Conservation (phyloP, 352 stramenopile species). For the Globisporangium sylvaticum region DNA sequence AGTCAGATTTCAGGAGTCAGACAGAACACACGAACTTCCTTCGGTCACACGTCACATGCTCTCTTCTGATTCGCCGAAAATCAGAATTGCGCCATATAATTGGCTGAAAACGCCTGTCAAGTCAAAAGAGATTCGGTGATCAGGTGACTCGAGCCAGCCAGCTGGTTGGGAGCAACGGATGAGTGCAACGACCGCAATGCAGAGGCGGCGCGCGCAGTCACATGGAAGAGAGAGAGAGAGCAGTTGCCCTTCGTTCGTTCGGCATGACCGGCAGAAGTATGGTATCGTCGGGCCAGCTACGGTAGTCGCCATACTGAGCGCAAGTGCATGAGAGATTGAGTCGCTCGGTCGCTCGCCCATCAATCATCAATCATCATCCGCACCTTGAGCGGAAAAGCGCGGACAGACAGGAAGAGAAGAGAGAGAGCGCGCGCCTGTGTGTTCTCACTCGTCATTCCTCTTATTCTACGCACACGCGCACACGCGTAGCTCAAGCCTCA, state of each 20-base stretch:
- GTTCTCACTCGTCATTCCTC: neutral
- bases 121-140: constrained; percentile 5
- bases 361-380: neutral
- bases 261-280: neutral
- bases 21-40: neutral
- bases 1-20: neutral
- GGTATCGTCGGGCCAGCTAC: neutral
- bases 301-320: constrained; percentile 2
- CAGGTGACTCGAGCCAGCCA: neutral
- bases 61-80: neutral
- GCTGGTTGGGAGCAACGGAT: constrained; percentile 1
- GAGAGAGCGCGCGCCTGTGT: neutral
- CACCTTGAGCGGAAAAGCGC: neutral
- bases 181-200: neutral
- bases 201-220: neutral
- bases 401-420: neutral
- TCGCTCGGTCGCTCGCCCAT: neutral
- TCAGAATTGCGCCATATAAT: neutral
- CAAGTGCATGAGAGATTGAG: neutral
- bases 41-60: constrained; percentile 2
- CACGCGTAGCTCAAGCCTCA: neutral
- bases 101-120: neutral
- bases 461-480: neutral
- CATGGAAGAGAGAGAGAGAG: neutral
- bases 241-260: neutral